Evolutionary conservation across 139 green algal species (phyloP).

Genomic region (Yamagishiella unicocca): DNA sequence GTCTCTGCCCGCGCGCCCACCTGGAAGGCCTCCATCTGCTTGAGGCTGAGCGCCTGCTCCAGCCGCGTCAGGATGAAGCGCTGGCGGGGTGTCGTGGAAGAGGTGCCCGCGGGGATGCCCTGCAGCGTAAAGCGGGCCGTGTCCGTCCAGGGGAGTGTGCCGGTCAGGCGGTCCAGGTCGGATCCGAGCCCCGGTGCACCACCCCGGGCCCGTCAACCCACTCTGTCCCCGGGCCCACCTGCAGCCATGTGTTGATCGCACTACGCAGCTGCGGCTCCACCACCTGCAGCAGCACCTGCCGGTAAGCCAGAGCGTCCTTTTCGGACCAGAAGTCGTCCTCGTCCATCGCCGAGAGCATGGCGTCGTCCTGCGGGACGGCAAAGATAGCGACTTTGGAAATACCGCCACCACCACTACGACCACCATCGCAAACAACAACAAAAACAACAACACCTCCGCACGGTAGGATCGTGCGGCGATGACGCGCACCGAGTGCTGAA

Average conservation of each 20-base stretch:
- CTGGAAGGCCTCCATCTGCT: not conserved
- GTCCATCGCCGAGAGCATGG: not conserved
- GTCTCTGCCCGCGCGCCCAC: not conserved
- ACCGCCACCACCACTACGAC: too few species aligned
- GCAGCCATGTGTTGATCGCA: conserved; percentile 40
- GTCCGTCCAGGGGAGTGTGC: not conserved
- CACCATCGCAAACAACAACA: too few species aligned
- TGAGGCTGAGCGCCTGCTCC: conserved; percentile 4
- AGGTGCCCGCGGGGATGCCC: conserved; percentile 38
- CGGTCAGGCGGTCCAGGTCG: not conserved
- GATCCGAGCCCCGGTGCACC: not conserved
- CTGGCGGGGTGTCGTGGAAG: conserved; percentile 1
- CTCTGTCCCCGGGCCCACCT: not conserved
- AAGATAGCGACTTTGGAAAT: not conserved
- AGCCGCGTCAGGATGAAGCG: conserved; percentile 38
- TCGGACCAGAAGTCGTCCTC: conserved; percentile 7
- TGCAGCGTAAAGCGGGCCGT: not conserved
- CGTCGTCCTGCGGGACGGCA: not conserved
- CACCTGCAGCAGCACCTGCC: conserved; percentile 16
- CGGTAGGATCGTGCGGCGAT: too few species aligned
- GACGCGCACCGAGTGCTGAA: not conserved
- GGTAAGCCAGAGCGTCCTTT: not conserved
- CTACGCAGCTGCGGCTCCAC: conserved; percentile 23
- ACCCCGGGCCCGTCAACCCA: not conserved
- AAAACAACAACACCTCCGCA: too few species aligned